Conservation (phyloP, 2,329 filamentous ascomycete genomes). For the Ceratocystis huliohia region DNA sequence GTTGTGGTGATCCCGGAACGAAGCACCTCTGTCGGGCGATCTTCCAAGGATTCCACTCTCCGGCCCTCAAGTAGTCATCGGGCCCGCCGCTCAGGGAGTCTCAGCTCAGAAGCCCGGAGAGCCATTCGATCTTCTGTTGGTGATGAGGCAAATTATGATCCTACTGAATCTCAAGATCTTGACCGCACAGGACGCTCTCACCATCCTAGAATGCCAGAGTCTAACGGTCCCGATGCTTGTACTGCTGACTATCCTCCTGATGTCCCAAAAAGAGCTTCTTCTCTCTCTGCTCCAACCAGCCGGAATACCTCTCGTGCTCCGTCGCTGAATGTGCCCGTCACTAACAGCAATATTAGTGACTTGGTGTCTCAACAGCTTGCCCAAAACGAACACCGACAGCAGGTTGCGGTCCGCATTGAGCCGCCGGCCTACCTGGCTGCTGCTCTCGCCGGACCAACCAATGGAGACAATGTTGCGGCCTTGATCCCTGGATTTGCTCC, state of each 20-base stretch:
- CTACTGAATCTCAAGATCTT: not conserved
- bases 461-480: not conserved
- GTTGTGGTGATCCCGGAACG: conserved; percentile 51
- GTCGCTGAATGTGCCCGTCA: conserved; percentile 45
- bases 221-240: conserved; percentile 39
- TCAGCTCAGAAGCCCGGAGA: not conserved
- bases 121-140: conserved; percentile 25
- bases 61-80: conserved; percentile 48
- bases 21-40: conserved; percentile 37
- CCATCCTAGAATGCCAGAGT: conserved; percentile 35
- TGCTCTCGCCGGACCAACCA: not conserved
- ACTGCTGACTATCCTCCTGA: conserved; percentile 49
- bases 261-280: conserved; percentile 46
- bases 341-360: conserved; percentile 30
- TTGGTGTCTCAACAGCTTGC: conserved; percentile 23
- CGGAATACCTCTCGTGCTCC: conserved; percentile 41
- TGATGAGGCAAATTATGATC: not conserved
- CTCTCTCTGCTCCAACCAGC: conserved; percentile 50
- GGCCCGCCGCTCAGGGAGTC: conserved; percentile 41
- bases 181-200: conserved; percentile 22
- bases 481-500: conserved; percentile 18
- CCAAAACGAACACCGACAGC: conserved; percentile 11
- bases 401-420: conserved; percentile 23
- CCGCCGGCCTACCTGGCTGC: conserved; percentile 26
- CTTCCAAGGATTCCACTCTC: conserved; percentile 40